Percentiles rank a stretch among this genome's conserved stretches.
Conservation (phyloP, 768 basidiomycete species). For the Suillus occidentalis region DNA sequence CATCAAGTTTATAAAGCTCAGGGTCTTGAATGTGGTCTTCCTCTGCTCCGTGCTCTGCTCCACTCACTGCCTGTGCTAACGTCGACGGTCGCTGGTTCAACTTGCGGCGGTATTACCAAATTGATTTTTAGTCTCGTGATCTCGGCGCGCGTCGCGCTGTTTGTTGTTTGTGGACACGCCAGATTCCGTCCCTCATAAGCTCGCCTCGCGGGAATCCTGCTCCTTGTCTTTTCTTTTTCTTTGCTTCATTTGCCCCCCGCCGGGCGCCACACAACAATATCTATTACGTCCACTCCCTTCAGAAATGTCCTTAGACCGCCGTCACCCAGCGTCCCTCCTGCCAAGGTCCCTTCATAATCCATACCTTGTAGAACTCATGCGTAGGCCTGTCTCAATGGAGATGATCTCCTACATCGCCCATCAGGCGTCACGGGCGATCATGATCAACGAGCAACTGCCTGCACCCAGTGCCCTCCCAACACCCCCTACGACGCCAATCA, state of each 20-base stretch:
- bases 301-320: constrained; percentile 38
- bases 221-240: constrained; percentile 7
- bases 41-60: background rate
- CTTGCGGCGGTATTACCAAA: background rate
- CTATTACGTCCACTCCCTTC: constrained; percentile 35
- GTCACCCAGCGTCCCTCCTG: constrained; percentile 81
- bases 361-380: constrained; percentile 75
- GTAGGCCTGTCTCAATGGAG: constrained; percentile 72
- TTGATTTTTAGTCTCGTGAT: constrained; percentile 34
- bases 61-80: background rate
- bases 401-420: constrained; percentile 87
- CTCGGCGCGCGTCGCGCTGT: constrained; percentile 22
- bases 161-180: constrained; percentile 13
- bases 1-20: constrained; percentile 3
- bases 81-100: background rate
- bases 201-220: background rate
- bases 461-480: constrained; percentile 49
- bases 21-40: background rate
- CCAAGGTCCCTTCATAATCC: constrained; percentile 77
- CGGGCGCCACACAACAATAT: constrained; percentile 22
- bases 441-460: constrained; percentile 50
- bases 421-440: constrained; percentile 74
- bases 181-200: constrained; percentile 13
- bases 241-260: constrained; percentile 21
- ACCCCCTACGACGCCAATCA: constrained; percentile 68